These are phyloP conservation scores for Penicillium brevicompactum DNA, from an alignment of 2,329 filamentous ascomycete genomes.

Conservation along the genomic window DNA sequence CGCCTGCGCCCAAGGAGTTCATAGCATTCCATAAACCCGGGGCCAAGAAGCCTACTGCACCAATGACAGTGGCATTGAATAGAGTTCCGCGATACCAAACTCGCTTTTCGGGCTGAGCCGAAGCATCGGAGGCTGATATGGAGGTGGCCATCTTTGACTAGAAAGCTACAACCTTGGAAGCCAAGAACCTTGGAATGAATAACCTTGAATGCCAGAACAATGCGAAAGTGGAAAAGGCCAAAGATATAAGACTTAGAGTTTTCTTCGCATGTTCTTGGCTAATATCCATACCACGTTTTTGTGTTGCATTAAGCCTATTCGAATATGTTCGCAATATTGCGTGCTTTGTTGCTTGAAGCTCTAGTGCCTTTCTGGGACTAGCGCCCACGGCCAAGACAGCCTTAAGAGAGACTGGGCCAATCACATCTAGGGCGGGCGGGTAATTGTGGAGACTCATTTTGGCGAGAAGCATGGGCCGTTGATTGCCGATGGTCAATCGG, in stretches of 20 bases:
- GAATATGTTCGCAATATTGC: neutral
- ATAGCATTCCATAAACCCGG: slow-evolving; percentile 57
- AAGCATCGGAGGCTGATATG: slow-evolving; percentile 10
- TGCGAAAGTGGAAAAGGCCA: neutral
- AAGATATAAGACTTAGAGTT: neutral
- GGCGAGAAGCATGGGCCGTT: neutral
- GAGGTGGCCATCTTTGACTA: slow-evolving; percentile 16
- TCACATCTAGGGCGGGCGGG: neutral
- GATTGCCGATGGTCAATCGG: neutral
- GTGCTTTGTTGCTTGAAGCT: neutral
- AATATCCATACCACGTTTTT: neutral
- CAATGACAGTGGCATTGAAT: slow-evolving; percentile 58
- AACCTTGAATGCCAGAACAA: no score
- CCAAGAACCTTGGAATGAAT: no score
- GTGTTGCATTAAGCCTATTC: neutral
- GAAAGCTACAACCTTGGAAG: no score
- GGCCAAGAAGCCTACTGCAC: slow-evolving; percentile 53
- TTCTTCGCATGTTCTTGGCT: neutral
- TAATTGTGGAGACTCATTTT: neutral
- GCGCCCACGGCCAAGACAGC: neutral
- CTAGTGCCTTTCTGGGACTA: neutral
- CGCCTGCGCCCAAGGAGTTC: slow-evolving; percentile 56
- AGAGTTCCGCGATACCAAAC: slow-evolving; percentile 55
- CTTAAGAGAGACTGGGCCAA: neutral
- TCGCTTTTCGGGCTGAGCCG: slow-evolving; percentile 8